These are phyloP conservation scores for Xylaria sp. DNA, from an alignment of 2,329 filamentous ascomycete species.

Conservation along the genomic window DNA sequence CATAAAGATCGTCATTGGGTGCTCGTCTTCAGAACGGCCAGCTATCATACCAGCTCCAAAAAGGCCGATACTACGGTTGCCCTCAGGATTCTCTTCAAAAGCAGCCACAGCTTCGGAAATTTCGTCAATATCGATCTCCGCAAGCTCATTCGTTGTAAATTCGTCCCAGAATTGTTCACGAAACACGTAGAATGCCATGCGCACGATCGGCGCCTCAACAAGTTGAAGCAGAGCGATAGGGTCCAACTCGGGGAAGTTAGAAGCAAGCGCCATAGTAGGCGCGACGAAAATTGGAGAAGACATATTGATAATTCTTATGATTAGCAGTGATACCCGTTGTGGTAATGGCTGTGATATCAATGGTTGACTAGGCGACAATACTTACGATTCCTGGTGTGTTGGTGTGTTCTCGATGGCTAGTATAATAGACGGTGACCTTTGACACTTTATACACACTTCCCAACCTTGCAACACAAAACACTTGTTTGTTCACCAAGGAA, in stretches of 20 bases:
- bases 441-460: not conserved
- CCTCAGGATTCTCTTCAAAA: not conserved
- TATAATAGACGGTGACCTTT: not conserved
- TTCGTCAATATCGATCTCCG: not conserved
- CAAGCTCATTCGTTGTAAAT: fast-evolving
- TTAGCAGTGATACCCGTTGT: not conserved
- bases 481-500: not conserved
- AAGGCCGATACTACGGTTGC: not conserved
- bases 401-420: not conserved
- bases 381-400: no score
- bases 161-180: not conserved
- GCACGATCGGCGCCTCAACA: not conserved
- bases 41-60: not conserved
- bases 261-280: not conserved
- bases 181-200: not conserved
- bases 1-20: not conserved
- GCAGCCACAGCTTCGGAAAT: not conserved
- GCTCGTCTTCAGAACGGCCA: no score
- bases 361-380: not conserved
- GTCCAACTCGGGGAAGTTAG: not conserved
- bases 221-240: not conserved
- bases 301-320: not conserved
- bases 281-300: not conserved
- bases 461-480: not conserved
- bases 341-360: not conserved